A percentile compares a stretch with the other conserved stretches of the same genome.
These are phyloP conservation scores for Acanthamoeba divionensis DNA, from an alignment of 208 protist species.

Conservation along the genomic window DNA sequence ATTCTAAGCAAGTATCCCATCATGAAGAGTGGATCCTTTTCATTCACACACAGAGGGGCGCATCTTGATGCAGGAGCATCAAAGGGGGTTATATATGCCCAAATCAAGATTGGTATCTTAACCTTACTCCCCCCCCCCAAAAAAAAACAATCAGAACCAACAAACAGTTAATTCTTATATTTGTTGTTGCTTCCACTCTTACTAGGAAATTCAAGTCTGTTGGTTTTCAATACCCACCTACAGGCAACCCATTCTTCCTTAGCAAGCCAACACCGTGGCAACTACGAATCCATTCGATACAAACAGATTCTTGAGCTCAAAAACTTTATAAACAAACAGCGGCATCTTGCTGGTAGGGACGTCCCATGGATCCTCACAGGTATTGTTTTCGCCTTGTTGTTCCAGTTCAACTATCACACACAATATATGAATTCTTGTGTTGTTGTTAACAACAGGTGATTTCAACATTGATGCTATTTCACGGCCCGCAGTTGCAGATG, in stretches of 20 bases:
- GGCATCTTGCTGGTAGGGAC: background rate
- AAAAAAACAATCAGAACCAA: too few relatives aligned
- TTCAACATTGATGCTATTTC: conserved; percentile 53
- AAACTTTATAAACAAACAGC: conserved; percentile 39
- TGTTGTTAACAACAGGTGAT: too few relatives aligned
- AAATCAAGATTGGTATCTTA: conserved; percentile 24
- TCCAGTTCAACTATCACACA: too few relatives aligned
- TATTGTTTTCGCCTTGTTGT: too few relatives aligned
- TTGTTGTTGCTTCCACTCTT: too few relatives aligned
- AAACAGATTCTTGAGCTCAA: conserved; percentile 25
- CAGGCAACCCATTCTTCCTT: conserved; percentile 31
- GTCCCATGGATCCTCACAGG: conserved; percentile 42
- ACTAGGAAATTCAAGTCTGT: background rate
- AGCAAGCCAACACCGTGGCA: background rate
- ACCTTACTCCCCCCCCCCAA: too few relatives aligned
- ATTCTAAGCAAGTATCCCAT: conserved; percentile 43
- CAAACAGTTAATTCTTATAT: too few relatives aligned
- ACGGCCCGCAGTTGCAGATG: conserved; percentile 21
- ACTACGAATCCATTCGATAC: conserved; percentile 48
- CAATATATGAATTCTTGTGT: too few relatives aligned
- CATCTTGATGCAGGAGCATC: conserved; percentile 12
- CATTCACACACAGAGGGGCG: background rate
- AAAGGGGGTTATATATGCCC: conserved; percentile 34
- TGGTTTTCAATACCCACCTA: conserved; percentile 48
- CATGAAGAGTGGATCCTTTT: background rate